Percentiles rank a stretch among this genome's conserved stretches.
These are phyloP conservation scores for Metschnikowia arizonensis DNA, from an alignment of 805 yeast species.

Conservation along the genomic window DNA sequence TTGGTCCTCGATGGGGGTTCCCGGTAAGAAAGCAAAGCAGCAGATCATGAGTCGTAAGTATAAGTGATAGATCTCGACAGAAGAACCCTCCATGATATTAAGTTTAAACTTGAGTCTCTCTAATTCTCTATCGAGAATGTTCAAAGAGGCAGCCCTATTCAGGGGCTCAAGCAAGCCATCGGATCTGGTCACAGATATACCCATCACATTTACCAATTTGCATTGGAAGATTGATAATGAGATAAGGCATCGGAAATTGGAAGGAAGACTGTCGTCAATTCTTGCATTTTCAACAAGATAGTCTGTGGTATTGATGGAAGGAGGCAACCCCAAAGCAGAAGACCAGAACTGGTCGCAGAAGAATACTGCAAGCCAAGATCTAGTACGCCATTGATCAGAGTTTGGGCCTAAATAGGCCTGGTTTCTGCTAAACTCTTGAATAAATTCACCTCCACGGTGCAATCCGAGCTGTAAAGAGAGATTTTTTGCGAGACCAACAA, in stretches of 20 bases:
- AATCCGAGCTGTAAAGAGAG: slow-evolving; percentile 82
- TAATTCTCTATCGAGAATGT: slow-evolving; percentile 74
- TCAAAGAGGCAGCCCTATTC: slow-evolving; percentile 73
- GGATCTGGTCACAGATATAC: slow-evolving; percentile 75
- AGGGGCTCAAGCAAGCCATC: slow-evolving; percentile 86
- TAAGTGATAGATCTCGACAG: slow-evolving; percentile 72
- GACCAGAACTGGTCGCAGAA: slow-evolving; percentile 91
- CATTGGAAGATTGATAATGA: slow-evolving; percentile 79
- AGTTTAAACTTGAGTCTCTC: slow-evolving; percentile 65
- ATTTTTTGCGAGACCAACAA: slow-evolving; percentile 81
- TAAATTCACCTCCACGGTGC: slow-evolving; percentile 83
- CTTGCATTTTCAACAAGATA: slow-evolving; percentile 76
- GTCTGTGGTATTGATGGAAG: slow-evolving; percentile 74
- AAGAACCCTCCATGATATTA: slow-evolving; percentile 57
- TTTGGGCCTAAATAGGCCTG: slow-evolving; percentile 80
- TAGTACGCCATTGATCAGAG: slow-evolving; percentile 90
- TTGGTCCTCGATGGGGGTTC: slow-evolving; percentile 82
- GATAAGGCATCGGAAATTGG: slow-evolving; percentile 65
- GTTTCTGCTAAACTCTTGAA: slow-evolving; percentile 83
- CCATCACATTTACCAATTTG: slow-evolving; percentile 80
- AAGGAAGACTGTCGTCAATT: slow-evolving; percentile 60
- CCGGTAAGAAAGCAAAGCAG: slow-evolving; percentile 87
- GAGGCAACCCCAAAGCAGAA: slow-evolving; percentile 81
- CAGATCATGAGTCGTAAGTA: slow-evolving; percentile 80
- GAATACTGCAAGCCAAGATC: slow-evolving; percentile 87